Base-by-base conservation (phyloP, 2,329 filamentous ascomycete species). In the Calycina herbarum region DNA sequence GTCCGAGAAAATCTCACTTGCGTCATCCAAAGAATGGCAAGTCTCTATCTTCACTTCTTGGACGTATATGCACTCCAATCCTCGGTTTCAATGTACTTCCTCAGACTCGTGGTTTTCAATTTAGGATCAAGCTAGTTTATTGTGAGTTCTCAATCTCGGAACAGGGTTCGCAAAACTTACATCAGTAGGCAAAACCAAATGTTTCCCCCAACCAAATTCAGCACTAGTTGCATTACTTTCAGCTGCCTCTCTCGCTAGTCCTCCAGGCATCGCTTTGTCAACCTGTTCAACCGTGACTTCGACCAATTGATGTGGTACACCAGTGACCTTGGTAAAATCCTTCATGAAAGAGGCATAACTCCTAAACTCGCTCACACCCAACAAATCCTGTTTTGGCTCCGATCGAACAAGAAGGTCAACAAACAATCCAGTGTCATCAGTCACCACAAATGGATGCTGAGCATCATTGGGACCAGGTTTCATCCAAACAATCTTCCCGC, bases 151-250 rank as follows among this genome's bases (percentile, higher is more conserved):
- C 20, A 20, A 20, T 20, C 1, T 20, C 20, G 20, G 20, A 20
- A 20, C 20, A 20, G 20, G 20, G 20, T 20, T 20, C 20, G 20
- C 20, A 20, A 20, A 20, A 68, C 69, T 68, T 64, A 72, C 70
- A 57, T 69, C 57, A 42, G 45, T 62, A 15, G 70, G 68, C 59
- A 65, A 73, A 1, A 63, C 63, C 29, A 65, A 38, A 15, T 38
- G 35, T 38, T 74, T 20, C 1, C 77, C 77, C 64, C 77, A 79
- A 1, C 78, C 77, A 68, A 74, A 78, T 57, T 77, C 73, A 17
- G 73, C 72, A 63, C 77, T 74, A 24, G 76, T 78, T 59, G 70
- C 65, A 27, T 72, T 75, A 69, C 75, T 77, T 59, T 78, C 75
- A 0, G 70, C 75, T 2, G 76, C 59, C 64, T 79, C 78, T 58